Percentiles rank a stretch among this genome's conserved stretches.
Conservation (phyloP, 169 alveolate genomes). For the Eimeria tenella region DNA sequence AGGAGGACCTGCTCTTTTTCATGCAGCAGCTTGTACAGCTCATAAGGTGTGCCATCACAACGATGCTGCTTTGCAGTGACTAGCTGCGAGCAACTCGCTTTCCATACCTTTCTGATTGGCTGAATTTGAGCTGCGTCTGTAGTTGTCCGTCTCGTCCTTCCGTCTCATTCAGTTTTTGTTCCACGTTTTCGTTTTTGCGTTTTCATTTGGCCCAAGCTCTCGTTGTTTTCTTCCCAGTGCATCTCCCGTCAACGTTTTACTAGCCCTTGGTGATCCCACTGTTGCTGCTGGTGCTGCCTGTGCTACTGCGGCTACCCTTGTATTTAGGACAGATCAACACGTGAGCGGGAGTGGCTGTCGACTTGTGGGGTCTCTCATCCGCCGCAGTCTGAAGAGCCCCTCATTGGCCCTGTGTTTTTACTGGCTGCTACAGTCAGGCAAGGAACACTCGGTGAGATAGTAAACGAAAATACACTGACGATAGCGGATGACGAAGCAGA, state of each 20-base stretch:
- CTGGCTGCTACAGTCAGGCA: slow-evolving; percentile 35
- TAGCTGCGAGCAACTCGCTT: too few species aligned
- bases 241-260: too few species aligned
- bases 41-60: neutral
- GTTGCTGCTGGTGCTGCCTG: neutral
- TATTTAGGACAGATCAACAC: slow-evolving; percentile 24
- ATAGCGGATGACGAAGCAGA: too few species aligned
- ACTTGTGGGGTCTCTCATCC: neutral
- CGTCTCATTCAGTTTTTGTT: too few species aligned
- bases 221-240: too few species aligned
- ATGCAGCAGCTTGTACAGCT: slow-evolving; percentile 59
- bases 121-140: too few species aligned
- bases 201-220: too few species aligned
- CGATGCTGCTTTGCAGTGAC: too few species aligned
- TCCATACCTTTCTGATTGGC: too few species aligned
- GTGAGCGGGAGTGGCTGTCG: slow-evolving; percentile 34
- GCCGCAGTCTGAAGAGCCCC: neutral
- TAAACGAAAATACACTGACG: too few species aligned
- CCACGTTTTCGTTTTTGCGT: too few species aligned
- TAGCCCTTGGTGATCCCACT: neutral
- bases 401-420: neutral
- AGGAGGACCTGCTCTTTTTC: neutral
- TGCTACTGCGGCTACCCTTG: neutral
- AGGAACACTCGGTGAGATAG: slow-evolving; percentile 6
- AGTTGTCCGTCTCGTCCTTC: too few species aligned